These are phyloP conservation scores for Suillus variegatus DNA, from an alignment of 768 basidiomycete species.

Conservation along the genomic window DNA sequence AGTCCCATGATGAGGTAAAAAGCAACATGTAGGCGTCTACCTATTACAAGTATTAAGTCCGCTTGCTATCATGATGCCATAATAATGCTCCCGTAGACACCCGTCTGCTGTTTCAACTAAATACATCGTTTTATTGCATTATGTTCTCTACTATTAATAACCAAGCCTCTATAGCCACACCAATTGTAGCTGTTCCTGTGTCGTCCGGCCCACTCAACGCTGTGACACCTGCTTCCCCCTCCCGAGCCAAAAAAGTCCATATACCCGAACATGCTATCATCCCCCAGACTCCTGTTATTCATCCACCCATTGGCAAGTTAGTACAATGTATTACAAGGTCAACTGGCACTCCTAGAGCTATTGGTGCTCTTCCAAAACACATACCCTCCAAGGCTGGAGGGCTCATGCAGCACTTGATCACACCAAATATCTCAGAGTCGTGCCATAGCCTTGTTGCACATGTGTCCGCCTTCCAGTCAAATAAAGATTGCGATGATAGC, in stretches of 20 bases:
- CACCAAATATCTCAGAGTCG: background rate
- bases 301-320: background rate
- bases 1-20: background rate
- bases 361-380: background rate
- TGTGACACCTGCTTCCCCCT: background rate
- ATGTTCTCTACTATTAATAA: background rate
- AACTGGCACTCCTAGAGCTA: background rate
- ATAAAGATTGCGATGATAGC: background rate
- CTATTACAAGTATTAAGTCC: background rate
- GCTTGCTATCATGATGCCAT: background rate
- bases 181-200: background rate
- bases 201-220: background rate
- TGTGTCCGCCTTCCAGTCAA: background rate
- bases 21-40: background rate
- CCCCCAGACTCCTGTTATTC: background rate
- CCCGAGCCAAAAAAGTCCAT: background rate
- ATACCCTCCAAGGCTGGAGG: background rate
- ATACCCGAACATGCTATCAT: background rate
- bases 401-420: constrained; percentile 1
- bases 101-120: background rate
- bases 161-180: background rate
- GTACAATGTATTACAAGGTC: background rate
- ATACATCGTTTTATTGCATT: background rate
- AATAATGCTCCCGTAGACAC: background rate
- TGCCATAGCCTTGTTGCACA: background rate